These are phyloP conservation scores for Blakeslea trispora DNA, from an alignment of 371 early-diverging fungal species.

Conservation along the genomic window DNA sequence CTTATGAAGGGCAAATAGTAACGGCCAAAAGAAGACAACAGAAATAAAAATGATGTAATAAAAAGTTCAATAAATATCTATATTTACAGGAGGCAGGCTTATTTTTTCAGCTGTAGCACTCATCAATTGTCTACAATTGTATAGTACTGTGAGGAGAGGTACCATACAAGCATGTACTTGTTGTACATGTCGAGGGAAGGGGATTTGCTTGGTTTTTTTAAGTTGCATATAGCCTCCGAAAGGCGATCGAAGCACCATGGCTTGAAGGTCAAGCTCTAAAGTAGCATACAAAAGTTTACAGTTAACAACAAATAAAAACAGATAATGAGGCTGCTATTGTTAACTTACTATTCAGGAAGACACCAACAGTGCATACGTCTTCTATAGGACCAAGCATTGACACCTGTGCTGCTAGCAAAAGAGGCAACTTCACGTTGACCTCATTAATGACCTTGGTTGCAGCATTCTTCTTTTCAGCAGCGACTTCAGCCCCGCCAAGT, in stretches of 20 bases:
- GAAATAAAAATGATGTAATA: neutral
- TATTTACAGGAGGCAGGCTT: neutral
- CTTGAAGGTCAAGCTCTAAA: neutral
- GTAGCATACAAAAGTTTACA: neutral
- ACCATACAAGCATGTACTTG: neutral
- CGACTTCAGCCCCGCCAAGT: neutral
- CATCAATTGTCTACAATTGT: neutral
- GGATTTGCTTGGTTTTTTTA: neutral
- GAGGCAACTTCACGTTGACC: neutral
- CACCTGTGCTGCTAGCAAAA: neutral
- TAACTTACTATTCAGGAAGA: no score
- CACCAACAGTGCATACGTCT: neutral
- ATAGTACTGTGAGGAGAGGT: neutral
- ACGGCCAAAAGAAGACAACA: neutral
- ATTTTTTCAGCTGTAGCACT: neutral
- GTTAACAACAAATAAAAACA: neutral
- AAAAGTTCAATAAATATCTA: neutral
- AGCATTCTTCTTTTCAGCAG: neutral
- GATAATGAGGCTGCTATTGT: neutral
- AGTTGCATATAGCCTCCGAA: neutral
- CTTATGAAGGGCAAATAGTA: neutral
- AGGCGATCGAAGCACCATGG: neutral
- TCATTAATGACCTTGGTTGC: neutral
- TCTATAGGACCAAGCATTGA: neutral
- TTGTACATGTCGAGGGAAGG: neutral